Base-by-base conservation (phyloP, 2,329 filamentous ascomycete species). In the Furcasterigmium furcatum region DNA sequence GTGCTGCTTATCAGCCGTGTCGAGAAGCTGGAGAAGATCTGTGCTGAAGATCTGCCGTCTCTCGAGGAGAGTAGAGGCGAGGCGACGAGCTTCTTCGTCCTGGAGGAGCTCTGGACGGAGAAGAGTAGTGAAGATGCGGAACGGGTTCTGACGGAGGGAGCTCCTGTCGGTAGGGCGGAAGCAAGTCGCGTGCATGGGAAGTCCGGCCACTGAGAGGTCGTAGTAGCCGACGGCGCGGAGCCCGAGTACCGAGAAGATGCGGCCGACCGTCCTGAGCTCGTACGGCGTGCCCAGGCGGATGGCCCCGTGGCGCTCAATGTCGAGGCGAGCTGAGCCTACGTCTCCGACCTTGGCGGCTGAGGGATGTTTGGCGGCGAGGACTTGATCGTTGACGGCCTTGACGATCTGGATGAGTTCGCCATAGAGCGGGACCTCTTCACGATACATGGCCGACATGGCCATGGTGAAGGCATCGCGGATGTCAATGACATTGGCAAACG, bases 141-240 rank as follows among this genome's bases (percentile, higher is more conserved):
- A 77, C 0, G 74, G 73, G 43, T 76, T 71, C 14, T 32, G 14
- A 16, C 16, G 52, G 52, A 3, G 54, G 46, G 4, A 77, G 58
- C 57, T 51, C 1, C 48, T 43, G 5, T 53, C 59, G 0, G 55
- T 58, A 1, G 74, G 73, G 2, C 76, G 67, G 48, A 79, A 79
- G 9, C 68, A 71, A 0, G 75, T 79, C 1, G 73, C 73, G 45
- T 78, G 73, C 56, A 79, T 67, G 0, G 75, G 76, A 13, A 79
- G 59, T 0, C 67, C 67, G 4, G 68, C 73, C 0, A 66, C 53
- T 1, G 65, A 67, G 1, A 79, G 61, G 44, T 79, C 73, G 48
- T 79, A 79, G 52, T 78, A 77, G 1, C 73, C 74, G 1, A 78
- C 73, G 0, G 76, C 64, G 19, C 68, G 53, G 66, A 79, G 71